Percentiles rank a stretch among this genome's conserved stretches.
Conservation (phyloP, 1,284 basidiomycete species). For the Rhodotorula sp. region DNA sequence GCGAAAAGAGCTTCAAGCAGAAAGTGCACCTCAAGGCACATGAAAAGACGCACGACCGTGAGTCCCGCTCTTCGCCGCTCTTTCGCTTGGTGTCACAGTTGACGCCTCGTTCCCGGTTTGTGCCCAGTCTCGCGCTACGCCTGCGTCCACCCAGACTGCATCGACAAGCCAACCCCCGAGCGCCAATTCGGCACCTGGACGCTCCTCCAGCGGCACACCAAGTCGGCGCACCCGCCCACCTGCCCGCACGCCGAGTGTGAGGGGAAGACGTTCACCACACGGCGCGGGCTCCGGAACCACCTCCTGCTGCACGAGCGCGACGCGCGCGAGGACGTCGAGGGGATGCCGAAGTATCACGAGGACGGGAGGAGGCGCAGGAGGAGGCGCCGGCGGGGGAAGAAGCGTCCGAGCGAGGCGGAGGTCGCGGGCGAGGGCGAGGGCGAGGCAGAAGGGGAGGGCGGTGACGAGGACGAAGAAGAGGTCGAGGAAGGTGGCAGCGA, state of each 20-base stretch:
- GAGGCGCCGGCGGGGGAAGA: constrained; percentile 26
- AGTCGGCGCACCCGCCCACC: constrained; percentile 72
- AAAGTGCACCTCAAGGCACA: constrained; percentile 77
- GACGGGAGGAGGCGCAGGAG: constrained; percentile 38
- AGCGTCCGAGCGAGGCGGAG: constrained; percentile 18
- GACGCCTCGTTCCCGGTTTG: not conserved
- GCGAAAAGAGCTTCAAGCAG: constrained; percentile 74
- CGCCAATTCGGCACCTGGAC: constrained; percentile 76
- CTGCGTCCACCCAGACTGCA: constrained; percentile 68
- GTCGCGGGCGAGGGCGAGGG: not conserved
- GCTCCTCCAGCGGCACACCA: constrained; percentile 75
- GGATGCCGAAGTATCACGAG: constrained; percentile 1
- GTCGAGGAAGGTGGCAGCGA: constrained; percentile 6
- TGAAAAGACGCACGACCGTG: constrained; percentile 77
- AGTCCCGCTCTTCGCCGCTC: constrained; percentile 39
- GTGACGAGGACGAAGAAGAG: not conserved
- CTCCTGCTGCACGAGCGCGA: constrained; percentile 64
- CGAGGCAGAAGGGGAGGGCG: not conserved
- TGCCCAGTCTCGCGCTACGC: constrained; percentile 75
- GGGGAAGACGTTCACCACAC: constrained; percentile 69
- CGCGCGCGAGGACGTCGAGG: constrained; percentile 34
- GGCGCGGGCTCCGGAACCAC: constrained; percentile 73
- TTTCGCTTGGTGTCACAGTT: not conserved
- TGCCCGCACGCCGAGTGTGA: constrained; percentile 71
- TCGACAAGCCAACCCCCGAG: constrained; percentile 44